Evolutionary conservation across 1,284 basidiomycete species (phyloP), one percentile per base, ranked within the genome.

Genomic region (Hymenochaete sp.): DNA sequence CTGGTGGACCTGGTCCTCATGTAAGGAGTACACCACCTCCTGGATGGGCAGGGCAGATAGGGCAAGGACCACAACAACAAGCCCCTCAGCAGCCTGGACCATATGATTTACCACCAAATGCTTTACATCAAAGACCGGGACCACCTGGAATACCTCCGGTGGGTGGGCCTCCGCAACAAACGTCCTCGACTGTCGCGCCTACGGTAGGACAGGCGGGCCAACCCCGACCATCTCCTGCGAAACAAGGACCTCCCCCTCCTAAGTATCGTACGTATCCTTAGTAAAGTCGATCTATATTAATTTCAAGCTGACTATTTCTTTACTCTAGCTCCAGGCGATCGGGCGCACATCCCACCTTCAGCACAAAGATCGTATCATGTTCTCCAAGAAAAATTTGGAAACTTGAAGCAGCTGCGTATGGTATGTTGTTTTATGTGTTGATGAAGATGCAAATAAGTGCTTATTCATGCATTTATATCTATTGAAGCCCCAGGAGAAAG

Each of bases 331-430:
- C 72, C 82, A 33, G 93, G 93, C 47, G 93, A 98, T 62, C 76
- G 93, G 27, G 80, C 77, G 24, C 95, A 97, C 64, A 95, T 98
- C 48, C 83, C 93, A 3, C 79, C 82, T 7, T 65, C 71, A 29
- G 72, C 77, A 32, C 66, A 70, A 53, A 79, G 83, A 1, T 79
- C 89, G 42, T 89, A 75, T 56, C 70, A 77, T 38, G 68, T 81
- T n/a, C 67, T 92, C 31, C 71, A 68, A 9, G 69, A 69, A 36
- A 79, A 83, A 50, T 58, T 90, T 53, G 66, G 70, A 35, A 70
- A 72, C 27, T 62, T 90, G 63, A 88, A 75, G 67, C 78, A 86
- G 59, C 73, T 68, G 10, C 74, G 71, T 5, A 83, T 86, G 13
- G 88, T 89, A 55, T 53, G 80, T 72, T 33, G 19, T 13, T 21